phyloP scores from a whole-genome alignment of 371 early-diverging fungal genomes.

The Vairimorpha necatrix region DNA sequence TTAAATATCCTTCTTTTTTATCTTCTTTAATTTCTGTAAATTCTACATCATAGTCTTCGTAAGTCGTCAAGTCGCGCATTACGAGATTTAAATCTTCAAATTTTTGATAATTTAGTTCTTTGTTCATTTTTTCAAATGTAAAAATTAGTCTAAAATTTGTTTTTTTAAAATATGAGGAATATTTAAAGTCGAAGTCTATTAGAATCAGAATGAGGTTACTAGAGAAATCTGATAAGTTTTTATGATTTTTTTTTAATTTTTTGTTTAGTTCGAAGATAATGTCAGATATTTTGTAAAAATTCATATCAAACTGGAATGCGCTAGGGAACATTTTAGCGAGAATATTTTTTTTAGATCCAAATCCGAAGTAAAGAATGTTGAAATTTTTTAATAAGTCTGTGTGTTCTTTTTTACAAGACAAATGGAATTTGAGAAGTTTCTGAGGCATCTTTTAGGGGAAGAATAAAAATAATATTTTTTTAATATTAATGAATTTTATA shows the following conservation, averaged over 20 bases:
- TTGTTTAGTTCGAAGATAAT: slow-evolving; percentile 15
- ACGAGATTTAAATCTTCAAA: slow-evolving; percentile 56
- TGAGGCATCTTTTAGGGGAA: slow-evolving; percentile 4
- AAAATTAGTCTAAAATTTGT: slow-evolving; percentile 47
- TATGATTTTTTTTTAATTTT: not conserved
- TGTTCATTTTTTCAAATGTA: slow-evolving; percentile 54
- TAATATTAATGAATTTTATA: too few relatives aligned
- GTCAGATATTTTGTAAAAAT: slow-evolving; percentile 2
- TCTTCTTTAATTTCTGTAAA: slow-evolving; percentile 8
- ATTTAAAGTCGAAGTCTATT: slow-evolving; percentile 49
- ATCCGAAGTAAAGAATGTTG: slow-evolving; percentile 62
- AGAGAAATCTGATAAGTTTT: slow-evolving; percentile 42
- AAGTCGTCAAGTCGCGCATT: slow-evolving; percentile 62
- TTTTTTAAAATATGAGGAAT: not conserved
- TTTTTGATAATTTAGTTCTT: slow-evolving; percentile 36
- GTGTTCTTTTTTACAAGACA: slow-evolving; percentile 43
- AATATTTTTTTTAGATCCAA: slow-evolving; percentile 55
- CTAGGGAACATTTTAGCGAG: slow-evolving; percentile 56
- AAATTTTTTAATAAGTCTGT: slow-evolving; percentile 41
- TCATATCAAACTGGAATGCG: slow-evolving; percentile 40
- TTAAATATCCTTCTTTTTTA: slow-evolving; percentile 1
- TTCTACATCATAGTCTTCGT: slow-evolving; percentile 53
- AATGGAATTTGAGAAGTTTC: slow-evolving; percentile 45
- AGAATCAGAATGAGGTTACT: slow-evolving; percentile 26
- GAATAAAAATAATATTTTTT: too few relatives aligned